phyloP scores from a whole-genome alignment of 768 basidiomycete species.

The Baorangia bicolor region DNA sequence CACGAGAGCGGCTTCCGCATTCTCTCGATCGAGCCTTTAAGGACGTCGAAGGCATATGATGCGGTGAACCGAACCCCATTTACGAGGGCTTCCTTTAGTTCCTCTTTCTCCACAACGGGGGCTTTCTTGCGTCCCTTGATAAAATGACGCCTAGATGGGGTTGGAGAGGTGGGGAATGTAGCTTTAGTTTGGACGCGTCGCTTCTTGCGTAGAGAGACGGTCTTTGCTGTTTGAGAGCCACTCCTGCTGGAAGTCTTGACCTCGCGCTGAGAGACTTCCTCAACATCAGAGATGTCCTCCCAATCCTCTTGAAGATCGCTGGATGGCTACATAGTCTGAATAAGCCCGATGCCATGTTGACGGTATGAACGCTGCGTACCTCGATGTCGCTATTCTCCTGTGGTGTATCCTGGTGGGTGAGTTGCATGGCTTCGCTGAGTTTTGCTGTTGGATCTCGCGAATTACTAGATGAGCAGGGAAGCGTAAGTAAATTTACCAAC shows the following conservation, averaged over 20 bases:
- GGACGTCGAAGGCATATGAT: too few relatives aligned
- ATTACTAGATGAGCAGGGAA: not conserved
- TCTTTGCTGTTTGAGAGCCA: slow-evolving; percentile 7
- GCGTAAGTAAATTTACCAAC: too few relatives aligned
- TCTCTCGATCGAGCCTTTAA: slow-evolving; percentile 45
- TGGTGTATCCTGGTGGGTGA: slow-evolving; percentile 1
- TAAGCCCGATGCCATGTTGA: not conserved
- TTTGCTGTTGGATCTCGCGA: not conserved
- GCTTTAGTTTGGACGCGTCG: too few relatives aligned
- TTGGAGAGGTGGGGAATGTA: slow-evolving; percentile 21
- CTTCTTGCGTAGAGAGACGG: slow-evolving; percentile 26
- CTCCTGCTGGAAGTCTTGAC: slow-evolving; percentile 1
- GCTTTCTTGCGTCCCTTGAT: slow-evolving; percentile 29
- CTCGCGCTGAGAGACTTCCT: too few relatives aligned
- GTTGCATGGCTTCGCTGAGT: slow-evolving; percentile 12
- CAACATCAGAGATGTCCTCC: too few relatives aligned
- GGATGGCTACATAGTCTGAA: not conserved
- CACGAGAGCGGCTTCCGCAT: too few relatives aligned
- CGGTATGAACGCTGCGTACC: slow-evolving; percentile 4
- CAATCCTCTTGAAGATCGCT: slow-evolving; percentile 25
- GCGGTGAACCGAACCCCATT: slow-evolving; percentile 40
- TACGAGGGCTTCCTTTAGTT: slow-evolving; percentile 19
- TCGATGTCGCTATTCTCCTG: not conserved
- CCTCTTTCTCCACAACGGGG: slow-evolving; percentile 29
- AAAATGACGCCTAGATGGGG: slow-evolving; percentile 20